Conservation (phyloP, 2,329 filamentous ascomycete species). For the Alternaria atra region DNA sequence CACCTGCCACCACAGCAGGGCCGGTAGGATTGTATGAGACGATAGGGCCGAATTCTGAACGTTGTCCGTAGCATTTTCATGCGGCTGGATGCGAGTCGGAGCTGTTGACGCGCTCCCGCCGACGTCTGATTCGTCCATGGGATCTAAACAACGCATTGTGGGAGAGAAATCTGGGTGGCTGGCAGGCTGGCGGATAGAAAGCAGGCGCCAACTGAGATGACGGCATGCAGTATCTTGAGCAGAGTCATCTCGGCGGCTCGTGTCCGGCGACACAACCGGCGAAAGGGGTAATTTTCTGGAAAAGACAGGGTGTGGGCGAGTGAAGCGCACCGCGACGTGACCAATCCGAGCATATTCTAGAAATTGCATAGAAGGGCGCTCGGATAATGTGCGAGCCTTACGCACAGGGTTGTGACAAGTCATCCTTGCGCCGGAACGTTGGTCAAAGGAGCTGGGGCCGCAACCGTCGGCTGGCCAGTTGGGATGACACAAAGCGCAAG, state of each 20-base stretch:
- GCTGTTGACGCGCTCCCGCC: slow-evolving; percentile 29
- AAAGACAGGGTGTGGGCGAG: slow-evolving; percentile 44
- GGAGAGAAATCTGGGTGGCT: slow-evolving; percentile 14
- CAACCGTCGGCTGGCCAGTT: slow-evolving; percentile 42
- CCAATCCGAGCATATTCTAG: slow-evolving; percentile 42
- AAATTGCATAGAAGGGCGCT: slow-evolving; percentile 50
- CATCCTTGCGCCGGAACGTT: slow-evolving; percentile 41
- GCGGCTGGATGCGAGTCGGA: slow-evolving; percentile 27
- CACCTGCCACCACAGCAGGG: slow-evolving; percentile 12
- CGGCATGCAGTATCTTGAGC: slow-evolving; percentile 18
- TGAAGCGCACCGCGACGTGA: slow-evolving; percentile 35
- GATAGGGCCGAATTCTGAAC: slow-evolving; percentile 22
- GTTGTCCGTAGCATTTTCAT: slow-evolving; percentile 25
- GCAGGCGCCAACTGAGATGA: slow-evolving; percentile 22
- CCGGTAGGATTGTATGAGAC: slow-evolving; percentile 14
- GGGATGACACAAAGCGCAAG: slow-evolving; percentile 34
- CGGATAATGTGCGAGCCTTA: slow-evolving; percentile 36
- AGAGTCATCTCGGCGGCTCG: slow-evolving; percentile 31
- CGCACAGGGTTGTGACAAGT: slow-evolving; percentile 38
- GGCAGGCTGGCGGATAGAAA: slow-evolving; percentile 18
- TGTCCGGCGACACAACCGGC: slow-evolving; percentile 23
- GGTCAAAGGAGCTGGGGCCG: slow-evolving; percentile 38
- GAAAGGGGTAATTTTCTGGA: slow-evolving; percentile 52
- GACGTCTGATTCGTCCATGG: slow-evolving; percentile 2
- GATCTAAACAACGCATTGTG: slow-evolving; percentile 2